Conservation (phyloP, 2,329 filamentous ascomycete species). For the Fusarium sp. region DNA sequence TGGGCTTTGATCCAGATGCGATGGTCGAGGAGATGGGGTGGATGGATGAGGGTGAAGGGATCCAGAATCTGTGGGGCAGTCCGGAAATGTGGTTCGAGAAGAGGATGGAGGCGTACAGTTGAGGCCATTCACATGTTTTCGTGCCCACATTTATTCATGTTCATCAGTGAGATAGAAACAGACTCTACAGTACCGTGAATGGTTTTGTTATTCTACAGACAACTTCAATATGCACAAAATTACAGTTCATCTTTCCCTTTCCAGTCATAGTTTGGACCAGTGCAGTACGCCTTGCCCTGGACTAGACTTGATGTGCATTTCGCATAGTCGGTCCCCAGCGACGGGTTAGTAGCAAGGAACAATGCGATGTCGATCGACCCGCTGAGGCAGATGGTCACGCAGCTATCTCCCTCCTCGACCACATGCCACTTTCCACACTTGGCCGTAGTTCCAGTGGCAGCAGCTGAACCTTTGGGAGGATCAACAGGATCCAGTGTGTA, state of each 20-base stretch:
- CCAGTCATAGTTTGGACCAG: slow-evolving; percentile 28
- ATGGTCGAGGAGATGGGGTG: slow-evolving; percentile 31
- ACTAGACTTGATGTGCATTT: slow-evolving; percentile 17
- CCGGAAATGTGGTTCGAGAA: slow-evolving; percentile 15
- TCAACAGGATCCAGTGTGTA: slow-evolving; percentile 8
- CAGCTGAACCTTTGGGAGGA: slow-evolving; percentile 6
- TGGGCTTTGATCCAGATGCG: slow-evolving; percentile 19
- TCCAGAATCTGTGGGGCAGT: slow-evolving; percentile 36
- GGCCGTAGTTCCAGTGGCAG: slow-evolving; percentile 9
- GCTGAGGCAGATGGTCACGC: slow-evolving; percentile 18
- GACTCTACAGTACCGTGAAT: background rate
- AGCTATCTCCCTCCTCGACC: slow-evolving; percentile 13
- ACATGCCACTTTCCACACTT: slow-evolving; percentile 19
- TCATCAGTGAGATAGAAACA: background rate
- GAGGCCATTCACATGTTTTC: background rate
- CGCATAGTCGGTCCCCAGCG: slow-evolving; percentile 17
- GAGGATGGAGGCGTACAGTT: background rate
- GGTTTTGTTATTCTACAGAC: background rate
- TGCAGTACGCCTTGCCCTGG: slow-evolving; percentile 21
- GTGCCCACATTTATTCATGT: background rate
- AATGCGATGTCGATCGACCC: slow-evolving; percentile 20
- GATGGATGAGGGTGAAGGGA: slow-evolving; percentile 23
- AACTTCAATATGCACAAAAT: background rate
- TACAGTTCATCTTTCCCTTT: slow-evolving; percentile 5
- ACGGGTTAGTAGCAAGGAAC: slow-evolving; percentile 19